Evolutionary conservation across 148 eudicot genomes (phyloP).

Genomic region (Heliamphora exappendiculata): DNA sequence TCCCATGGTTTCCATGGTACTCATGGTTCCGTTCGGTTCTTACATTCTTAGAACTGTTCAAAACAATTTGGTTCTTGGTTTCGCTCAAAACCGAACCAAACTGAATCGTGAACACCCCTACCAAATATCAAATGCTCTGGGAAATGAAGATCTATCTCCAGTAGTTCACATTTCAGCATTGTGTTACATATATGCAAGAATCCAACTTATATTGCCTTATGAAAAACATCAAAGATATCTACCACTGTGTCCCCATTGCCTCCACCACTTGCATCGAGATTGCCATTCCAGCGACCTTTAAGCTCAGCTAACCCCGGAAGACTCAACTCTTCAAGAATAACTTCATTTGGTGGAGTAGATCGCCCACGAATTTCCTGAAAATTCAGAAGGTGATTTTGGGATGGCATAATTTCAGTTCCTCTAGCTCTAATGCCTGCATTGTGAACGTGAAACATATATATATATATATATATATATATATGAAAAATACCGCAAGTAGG

Average conservation of each 20-base stretch:
- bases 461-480: no score
- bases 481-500: slow-evolving; percentile 73
- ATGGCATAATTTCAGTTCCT: slow-evolving; percentile 1
- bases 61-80: no score
- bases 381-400: background rate
- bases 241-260: slow-evolving; percentile 99
- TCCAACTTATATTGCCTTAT: background rate
- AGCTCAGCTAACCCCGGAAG: slow-evolving; percentile 98
- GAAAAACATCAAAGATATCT: slow-evolving; percentile 17
- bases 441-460: background rate
- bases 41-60: no score
- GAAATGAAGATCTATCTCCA: background rate
- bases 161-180: background rate
- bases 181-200: background rate
- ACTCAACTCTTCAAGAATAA: slow-evolving; percentile 70
- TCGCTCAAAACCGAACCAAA: no score
- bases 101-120: no score
- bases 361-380: slow-evolving; percentile 61
- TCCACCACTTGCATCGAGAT: slow-evolving; percentile 99
- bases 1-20: no score
- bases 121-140: background rate
- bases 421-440: background rate
- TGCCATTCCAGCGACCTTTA: slow-evolving; percentile 95
- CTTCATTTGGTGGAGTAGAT: slow-evolving; percentile 56
- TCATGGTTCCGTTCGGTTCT: no score